These are phyloP conservation scores for Hirsutella rhossiliensis DNA, from an alignment of 2,329 filamentous ascomycete genomes.

Conservation along the genomic window DNA sequence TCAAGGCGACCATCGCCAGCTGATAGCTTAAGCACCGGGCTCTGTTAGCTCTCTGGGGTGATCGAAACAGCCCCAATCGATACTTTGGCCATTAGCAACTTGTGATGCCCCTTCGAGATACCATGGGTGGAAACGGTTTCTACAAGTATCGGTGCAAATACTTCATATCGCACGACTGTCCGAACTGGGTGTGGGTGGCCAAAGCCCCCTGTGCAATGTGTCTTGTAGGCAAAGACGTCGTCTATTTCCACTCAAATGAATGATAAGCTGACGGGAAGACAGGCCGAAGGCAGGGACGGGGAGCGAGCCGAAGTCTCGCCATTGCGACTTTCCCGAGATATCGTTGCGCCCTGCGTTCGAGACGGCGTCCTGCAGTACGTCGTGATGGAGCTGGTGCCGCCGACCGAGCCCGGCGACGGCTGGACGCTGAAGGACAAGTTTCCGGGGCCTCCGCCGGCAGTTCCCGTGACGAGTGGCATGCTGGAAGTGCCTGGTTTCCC, in stretches of 20 bases:
- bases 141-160: slow-evolving; percentile 46
- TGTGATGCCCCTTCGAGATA: neutral
- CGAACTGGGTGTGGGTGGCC: slow-evolving; percentile 42
- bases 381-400: slow-evolving; percentile 31
- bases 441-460: slow-evolving; percentile 5
- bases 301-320: slow-evolving; percentile 17
- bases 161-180: slow-evolving; percentile 37
- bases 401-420: slow-evolving; percentile 22
- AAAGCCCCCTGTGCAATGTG: slow-evolving; percentile 36
- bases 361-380: slow-evolving; percentile 35
- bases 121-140: slow-evolving; percentile 26
- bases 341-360: slow-evolving; percentile 32
- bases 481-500: neutral
- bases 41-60: neutral
- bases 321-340: slow-evolving; percentile 23
- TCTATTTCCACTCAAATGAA: neutral
- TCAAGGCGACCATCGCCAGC: too few species aligned
- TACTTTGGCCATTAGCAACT: neutral
- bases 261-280: slow-evolving; percentile 6
- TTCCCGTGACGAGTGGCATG: slow-evolving; percentile 5
- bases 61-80: neutral
- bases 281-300: slow-evolving; percentile 38
- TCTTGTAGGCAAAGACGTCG: slow-evolving; percentile 25
- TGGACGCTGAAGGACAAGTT: slow-evolving; percentile 24
- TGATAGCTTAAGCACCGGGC: too few species aligned